Evolutionary conservation across 1,284 basidiomycete genomes (phyloP).

Genomic region (Trichosporon asahii): DNA sequence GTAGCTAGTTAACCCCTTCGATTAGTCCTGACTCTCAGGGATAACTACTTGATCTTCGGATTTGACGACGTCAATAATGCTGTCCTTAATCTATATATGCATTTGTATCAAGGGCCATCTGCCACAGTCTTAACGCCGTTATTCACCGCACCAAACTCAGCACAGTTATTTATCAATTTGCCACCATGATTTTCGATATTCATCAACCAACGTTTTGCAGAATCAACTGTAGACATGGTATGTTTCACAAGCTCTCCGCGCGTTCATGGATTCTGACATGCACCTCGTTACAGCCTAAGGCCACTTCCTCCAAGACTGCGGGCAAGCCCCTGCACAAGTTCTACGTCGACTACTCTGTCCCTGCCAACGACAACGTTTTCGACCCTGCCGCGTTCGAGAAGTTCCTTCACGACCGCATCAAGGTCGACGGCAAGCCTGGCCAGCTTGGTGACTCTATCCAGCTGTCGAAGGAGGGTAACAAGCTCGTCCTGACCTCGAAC

Average conservation of each 20-base stretch:
- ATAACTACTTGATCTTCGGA: too few species aligned
- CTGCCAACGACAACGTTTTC: constrained; percentile 84
- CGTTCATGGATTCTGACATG: background rate
- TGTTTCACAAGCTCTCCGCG: background rate
- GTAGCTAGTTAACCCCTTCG: too few species aligned
- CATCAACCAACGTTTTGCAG: constrained; percentile 24
- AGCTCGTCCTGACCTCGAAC: constrained; percentile 73
- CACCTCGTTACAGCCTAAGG: constrained; percentile 41
- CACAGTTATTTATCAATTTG: background rate
- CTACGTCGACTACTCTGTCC: constrained; percentile 89
- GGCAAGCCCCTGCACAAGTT: constrained; percentile 80
- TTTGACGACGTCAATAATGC: too few species aligned
- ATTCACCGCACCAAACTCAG: background rate
- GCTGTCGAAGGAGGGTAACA: constrained; percentile 75
- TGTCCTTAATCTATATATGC: too few species aligned
- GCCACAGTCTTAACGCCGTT: background rate
- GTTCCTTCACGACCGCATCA: constrained; percentile 90
- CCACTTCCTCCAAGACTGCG: constrained; percentile 51
- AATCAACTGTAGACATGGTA: constrained; percentile 30
- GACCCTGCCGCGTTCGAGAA: constrained; percentile 88
- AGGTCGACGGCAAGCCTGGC: constrained; percentile 66
- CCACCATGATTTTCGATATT: background rate
- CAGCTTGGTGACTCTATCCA: constrained; percentile 82
- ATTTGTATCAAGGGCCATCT: too few species aligned
- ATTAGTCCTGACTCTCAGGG: too few species aligned